A percentile compares a stretch with the other conserved stretches of the same genome.
Evolutionary conservation across 2,329 filamentous ascomycete genomes (phyloP).

Genomic region (Xylaria multiplex): DNA sequence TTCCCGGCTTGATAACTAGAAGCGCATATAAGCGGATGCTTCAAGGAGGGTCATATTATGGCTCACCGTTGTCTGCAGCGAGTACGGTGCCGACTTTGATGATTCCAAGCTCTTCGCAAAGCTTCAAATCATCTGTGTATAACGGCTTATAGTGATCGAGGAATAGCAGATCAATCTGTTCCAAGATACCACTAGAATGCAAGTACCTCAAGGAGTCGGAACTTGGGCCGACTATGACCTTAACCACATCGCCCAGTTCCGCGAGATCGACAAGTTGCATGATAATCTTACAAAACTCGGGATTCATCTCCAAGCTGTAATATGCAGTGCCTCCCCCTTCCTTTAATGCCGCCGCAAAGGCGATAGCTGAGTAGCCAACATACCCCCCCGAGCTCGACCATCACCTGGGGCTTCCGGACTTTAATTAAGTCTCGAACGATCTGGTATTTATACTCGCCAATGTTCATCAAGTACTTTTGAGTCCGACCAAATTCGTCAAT

Average conservation of each 20-base stretch:
- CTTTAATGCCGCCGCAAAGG: conserved; percentile 75
- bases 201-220: conserved; percentile 72
- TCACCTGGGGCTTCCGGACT: conserved; percentile 71
- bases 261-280: conserved; percentile 76
- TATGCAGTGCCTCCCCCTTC: conserved; percentile 72
- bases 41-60: not conserved
- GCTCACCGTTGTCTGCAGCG: conserved; percentile 70
- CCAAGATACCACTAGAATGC: conserved; percentile 61
- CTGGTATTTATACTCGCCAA: conserved; percentile 78
- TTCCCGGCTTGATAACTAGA: conserved; percentile 72
- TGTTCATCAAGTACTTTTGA: conserved; percentile 81
- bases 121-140: conserved; percentile 78
- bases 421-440: conserved; percentile 76
- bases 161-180: conserved; percentile 76
- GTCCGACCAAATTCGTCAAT: conserved; percentile 76
- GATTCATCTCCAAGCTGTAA: conserved; percentile 77
- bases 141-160: conserved; percentile 83
- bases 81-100: conserved; percentile 70
- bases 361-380: conserved; percentile 81
- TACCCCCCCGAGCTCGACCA: conserved; percentile 86
- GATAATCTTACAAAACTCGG: conserved; percentile 78
- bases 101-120: conserved; percentile 76
- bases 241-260: conserved; percentile 75
- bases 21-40: not conserved
- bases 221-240: conserved; percentile 75